Base-by-base conservation (phyloP, 768 basidiomycete genomes). In the Stropharia rugosoannulata region DNA sequence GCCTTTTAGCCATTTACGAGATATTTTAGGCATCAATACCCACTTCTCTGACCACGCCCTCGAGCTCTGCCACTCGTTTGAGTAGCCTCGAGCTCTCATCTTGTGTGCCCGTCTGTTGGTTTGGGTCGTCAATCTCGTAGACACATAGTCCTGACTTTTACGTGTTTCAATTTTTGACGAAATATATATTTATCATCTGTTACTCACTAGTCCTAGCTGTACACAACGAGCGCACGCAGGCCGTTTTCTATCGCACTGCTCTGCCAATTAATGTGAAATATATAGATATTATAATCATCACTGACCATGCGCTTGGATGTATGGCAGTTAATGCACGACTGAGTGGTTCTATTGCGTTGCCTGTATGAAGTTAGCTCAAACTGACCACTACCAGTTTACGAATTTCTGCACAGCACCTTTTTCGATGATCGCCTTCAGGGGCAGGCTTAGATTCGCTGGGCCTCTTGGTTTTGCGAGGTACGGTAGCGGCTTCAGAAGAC, bases 121-220 rank as follows among this genome's bases (percentile, higher is more conserved):
- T 82, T 22, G 86, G 86, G 63, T 90, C 88, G 62, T 92, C 90
- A 8, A 92, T 83, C 66, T 93, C 89, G 62, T 93, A 93, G 8
- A 92, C 86, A 65, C 90, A 93, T 4, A 90, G 75, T 1, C 89
- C 90, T 45, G 88, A 91, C 88, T 90, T 29, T 2, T 18, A 41
- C 12, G 59, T 40, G 41, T 18, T 48, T 59, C 35, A 13, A 43
- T 7, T 46, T 36, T 37, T 16, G 42, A 39, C 8, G 27, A 38
- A 19, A 40, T 35, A 13, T 37, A 18, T 22, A 1, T 25, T 25
- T 38, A 45, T 42, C 27, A 51, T 29, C 6, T 18, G 68, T 71
- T 44, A 57, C 45, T 25, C 27, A 80, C 79, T 64, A 80, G 65
- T 32, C 79, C 79, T 19, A 80, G 69, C 59, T 80, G 79, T 4